These are phyloP conservation scores for Castanea mollissima DNA, from an alignment of 306 rosid genomes.

Conservation along the genomic window DNA sequence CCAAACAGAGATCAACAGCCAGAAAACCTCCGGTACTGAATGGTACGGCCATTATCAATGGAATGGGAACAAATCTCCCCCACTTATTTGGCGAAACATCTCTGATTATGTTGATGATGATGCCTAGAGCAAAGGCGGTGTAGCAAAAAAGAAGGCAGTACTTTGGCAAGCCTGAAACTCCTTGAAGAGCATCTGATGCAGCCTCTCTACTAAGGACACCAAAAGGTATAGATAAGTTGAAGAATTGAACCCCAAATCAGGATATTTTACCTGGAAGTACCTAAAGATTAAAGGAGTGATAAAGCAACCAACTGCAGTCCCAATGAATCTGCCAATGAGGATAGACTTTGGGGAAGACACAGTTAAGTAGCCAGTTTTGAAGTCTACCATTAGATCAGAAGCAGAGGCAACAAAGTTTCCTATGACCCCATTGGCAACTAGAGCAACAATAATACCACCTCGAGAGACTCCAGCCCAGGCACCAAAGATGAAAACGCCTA, in stretches of 20 bases:
- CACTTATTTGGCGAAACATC: background rate
- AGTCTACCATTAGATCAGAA: background rate
- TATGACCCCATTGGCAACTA: background rate
- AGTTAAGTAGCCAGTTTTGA: background rate
- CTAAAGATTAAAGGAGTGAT: background rate
- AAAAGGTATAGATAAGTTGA: too few relatives aligned
- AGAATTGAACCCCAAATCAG: background rate
- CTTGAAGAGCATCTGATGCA: background rate
- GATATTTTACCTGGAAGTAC: background rate
- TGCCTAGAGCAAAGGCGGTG: background rate
- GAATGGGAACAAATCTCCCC: background rate
- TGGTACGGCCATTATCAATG: background rate
- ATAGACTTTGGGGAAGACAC: background rate
- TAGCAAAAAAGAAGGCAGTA: background rate
- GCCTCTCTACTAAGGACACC: background rate
- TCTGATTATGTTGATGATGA: background rate
- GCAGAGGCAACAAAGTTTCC: background rate
- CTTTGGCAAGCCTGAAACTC: background rate
- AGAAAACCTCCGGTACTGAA: background rate
- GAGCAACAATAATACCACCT: background rate
- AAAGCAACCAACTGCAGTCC: background rate
- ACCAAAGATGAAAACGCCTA: background rate
- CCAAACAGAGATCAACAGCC: background rate
- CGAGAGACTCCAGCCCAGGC: background rate
- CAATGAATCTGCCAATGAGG: background rate